Base-by-base conservation (phyloP, 192 early-diverging fungal genomes). In the Diversispora epigaea region DNA sequence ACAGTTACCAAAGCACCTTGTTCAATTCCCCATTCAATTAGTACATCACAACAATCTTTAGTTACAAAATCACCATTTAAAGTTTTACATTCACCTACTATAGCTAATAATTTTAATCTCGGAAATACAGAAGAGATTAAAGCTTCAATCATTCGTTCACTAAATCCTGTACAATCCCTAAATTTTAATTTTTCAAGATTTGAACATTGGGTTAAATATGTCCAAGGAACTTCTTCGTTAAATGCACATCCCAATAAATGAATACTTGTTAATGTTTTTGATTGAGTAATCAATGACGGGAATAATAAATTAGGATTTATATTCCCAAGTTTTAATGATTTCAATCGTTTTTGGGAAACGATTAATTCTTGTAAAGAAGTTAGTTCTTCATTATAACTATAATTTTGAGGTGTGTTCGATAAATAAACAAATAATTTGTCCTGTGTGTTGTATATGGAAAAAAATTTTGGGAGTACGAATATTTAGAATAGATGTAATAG, bases 121-220 rank as follows among this genome's bases (percentile, higher is more conserved):
- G 41, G 41, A 46, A 66, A 66, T 46, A 21, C 3, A 12, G 43
- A n/a, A 21, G 22, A 39, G 3, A 21, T 22, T 46, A 66, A 66
- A 6, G 41, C 15, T 21, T 66, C 43, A 3, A n/a, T 45, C 64
- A 66, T 66, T 11, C 7, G 17, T 8, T 66, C n/a, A 45, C 44
- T 43, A 66, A 66, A 66, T 66, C 64, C 64, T 21, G 22, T 46
- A 46, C 64, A 66, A 66, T 66, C 44, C 10, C 43, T 17, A 66
- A 66, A 66, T 66, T 66, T 66, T 11, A 66, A 21, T 66, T 66
- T 66, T 66, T 46, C 41, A 39, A 66, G 39, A 66, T 47, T 66
- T 66, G 44, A 46, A 66, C 41, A 66, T 22, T n/a, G 2, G 0
- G 21, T 17, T 21, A 66, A 21, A 11, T 46, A 15, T 1, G 22